Base-by-base conservation (phyloP, 345 rosid species). In the Murraya paniculata region DNA sequence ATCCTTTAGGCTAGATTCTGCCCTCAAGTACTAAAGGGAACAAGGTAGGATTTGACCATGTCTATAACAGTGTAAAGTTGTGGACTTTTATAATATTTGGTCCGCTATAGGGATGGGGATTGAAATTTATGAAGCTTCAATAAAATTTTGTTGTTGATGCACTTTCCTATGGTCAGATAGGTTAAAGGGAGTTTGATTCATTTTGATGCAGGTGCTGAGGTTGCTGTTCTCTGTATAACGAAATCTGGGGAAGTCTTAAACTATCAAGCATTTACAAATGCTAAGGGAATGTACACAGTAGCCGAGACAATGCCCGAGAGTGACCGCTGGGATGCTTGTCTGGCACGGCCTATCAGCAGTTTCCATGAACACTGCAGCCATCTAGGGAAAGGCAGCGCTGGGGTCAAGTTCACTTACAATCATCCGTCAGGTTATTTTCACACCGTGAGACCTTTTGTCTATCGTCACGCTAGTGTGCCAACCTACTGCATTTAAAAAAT, bases 221-320 rank as follows among this genome's bases (percentile, higher is more conserved):
- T 94, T 36, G 99, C 98, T 9, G 98, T 92, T 68, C 97, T 96
- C 27, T 96, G 98, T 86, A 96, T 96, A 84, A 92, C 98, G 13
- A 96, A 90, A 81, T 86, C 97, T 0, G 97, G 99, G 27, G 97
- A 96, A 82, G 98, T 96, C 33, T 82, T 94, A 67, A 96, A 96
- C 81, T 94, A 96, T 30, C 99, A 96, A 76, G 98, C 98, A 24
- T 96, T 96, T 80, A 92, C 97, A 76, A 88, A 95, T 75, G 83
- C 92, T 0, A 93, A 87, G 81, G 99, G 98, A 48, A 71, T 90
- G 21, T 96, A 96, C 86, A 87, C 88, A 1, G 97, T 96, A 7
- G 98, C 97, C 0, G 98, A 96, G 85, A 96, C 98, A 67, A 94
- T 96, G 99, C 95, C 99, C 0, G 93, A 92, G 87, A 94, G 97